A percentile compares a stretch with the other conserved stretches of the same genome.
phyloP scores from a whole-genome alignment of 2,329 filamentous ascomycete species.

The Aureobasidium sp. region DNA sequence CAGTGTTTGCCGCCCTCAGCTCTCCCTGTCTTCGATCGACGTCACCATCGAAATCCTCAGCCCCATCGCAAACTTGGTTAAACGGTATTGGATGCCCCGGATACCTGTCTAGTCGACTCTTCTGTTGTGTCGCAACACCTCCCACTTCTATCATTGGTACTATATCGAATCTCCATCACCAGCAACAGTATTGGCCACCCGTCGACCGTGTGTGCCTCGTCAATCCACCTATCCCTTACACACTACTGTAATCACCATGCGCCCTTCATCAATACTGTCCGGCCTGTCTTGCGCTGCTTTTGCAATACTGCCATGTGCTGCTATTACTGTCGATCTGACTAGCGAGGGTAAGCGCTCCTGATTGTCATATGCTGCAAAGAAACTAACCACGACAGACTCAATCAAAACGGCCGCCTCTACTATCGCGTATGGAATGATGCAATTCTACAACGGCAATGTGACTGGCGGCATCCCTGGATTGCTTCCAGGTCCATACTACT shows the following conservation, averaged over 20 bases:
- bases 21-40: slow-evolving; percentile 12
- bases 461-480: slow-evolving; percentile 46
- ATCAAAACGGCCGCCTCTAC: slow-evolving; percentile 38
- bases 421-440: slow-evolving; percentile 44
- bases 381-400: slow-evolving; percentile 28
- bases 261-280: slow-evolving; percentile 15
- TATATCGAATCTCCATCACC: neutral
- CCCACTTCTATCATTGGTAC: neutral
- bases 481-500: slow-evolving; percentile 62
- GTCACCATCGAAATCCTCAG: neutral
- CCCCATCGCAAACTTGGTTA: neutral
- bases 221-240: neutral
- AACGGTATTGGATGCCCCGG: neutral
- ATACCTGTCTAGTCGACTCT: neutral
- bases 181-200: neutral
- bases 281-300: slow-evolving; percentile 17
- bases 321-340: slow-evolving; percentile 20
- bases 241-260: slow-evolving; percentile 17
- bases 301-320: slow-evolving; percentile 18
- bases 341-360: slow-evolving; percentile 15
- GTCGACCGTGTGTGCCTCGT: neutral
- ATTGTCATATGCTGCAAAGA: neutral
- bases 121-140: neutral
- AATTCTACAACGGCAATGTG: slow-evolving; percentile 47
- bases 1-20: slow-evolving; percentile 1